Evolutionary conservation across 371 early-diverging fungal species (phyloP).

Genomic region (Apophysomyces trapeziformis): DNA sequence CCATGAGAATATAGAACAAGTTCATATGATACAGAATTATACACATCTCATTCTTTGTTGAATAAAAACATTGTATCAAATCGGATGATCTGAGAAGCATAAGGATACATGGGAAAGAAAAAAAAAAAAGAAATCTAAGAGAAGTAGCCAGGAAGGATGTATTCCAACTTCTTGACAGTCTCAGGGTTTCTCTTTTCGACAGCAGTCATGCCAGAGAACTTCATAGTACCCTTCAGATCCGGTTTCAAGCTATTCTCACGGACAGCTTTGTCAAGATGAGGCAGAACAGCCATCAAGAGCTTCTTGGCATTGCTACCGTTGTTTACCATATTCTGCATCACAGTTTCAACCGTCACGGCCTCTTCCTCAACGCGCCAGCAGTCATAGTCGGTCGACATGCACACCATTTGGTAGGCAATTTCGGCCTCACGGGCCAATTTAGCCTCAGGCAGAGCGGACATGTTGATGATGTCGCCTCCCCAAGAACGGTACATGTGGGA

Average conservation of each 20-base stretch:
- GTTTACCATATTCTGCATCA: slow-evolving; percentile 87
- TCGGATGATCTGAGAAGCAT: too few species aligned
- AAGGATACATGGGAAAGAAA: too few species aligned
- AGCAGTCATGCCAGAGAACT: slow-evolving; percentile 77
- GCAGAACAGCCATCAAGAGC: slow-evolving; percentile 79
- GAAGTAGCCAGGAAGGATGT: slow-evolving; percentile 82
- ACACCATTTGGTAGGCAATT: slow-evolving; percentile 96
- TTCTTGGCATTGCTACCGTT: slow-evolving; percentile 87
- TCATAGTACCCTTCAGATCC: slow-evolving; percentile 77
- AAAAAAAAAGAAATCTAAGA: slow-evolving; percentile 20
- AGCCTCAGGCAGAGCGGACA: slow-evolving; percentile 95
- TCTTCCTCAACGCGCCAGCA: slow-evolving; percentile 95
- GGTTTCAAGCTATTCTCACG: slow-evolving; percentile 42
- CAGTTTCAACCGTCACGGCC: slow-evolving; percentile 90
- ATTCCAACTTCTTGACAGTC: slow-evolving; percentile 75
- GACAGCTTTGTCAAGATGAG: slow-evolving; percentile 71
- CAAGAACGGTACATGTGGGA: slow-evolving; percentile 94
- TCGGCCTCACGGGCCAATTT: slow-evolving; percentile 98
- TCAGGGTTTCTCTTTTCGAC: slow-evolving; percentile 73
- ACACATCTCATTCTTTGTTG: slow-evolving; percentile 9
- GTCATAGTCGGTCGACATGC: slow-evolving; percentile 99
- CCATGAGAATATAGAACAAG: background rate
- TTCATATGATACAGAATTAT: background rate
- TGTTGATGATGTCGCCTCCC: slow-evolving; percentile 96
- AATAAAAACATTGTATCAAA: too few species aligned